Base-by-base conservation (phyloP, 202 grass and related monocot genomes). In the Eragrostis tef region DNA sequence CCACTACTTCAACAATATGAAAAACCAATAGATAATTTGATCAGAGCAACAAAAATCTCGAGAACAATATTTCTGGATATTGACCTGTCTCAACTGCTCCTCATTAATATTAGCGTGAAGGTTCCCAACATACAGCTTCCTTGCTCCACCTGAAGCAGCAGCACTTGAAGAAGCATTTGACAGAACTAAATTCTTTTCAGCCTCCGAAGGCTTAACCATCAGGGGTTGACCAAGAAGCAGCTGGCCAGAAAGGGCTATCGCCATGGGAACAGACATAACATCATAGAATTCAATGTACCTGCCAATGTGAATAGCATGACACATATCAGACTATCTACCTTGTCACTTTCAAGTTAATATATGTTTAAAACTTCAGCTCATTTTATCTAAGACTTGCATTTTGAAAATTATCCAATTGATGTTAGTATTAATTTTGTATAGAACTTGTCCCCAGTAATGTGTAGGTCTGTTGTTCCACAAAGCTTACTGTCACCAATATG, bases 221-320 rank as follows among this genome's bases (percentile, higher is more conserved):
- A 99, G 92, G 19, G 58, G 89, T 68, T 99, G 96, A 84, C 92
- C 90, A 85, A 91, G 90, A 77, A 99, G 96, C 16, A 75, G 77
- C 85, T 99, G 92, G 8, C 89, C 85, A 60, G 89, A 96, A 67
- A 99, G 88, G 89, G 96, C 85, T 72, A 99, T 99, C 2, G 93
- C 96, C 93, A 99, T 95, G 63, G 96, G 96, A 60, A 99, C 96
- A 12, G 96, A 98, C 93, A 99, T 91, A 70, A 83, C 96, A 31
- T 99, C 96, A 73, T 99, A 99, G 51, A 99, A 99, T 79, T 99
- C 96, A 64, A 99, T 93, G 81, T 99, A 99, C 87, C 96, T 99
- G 87, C 53, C 75, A 63, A 83, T 74, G 17, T 67, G 60, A 68
- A 86, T 70, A 64, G 26, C 22, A 83, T 68, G 31, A 85, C 2